Percentiles rank a stretch among this genome's conserved stretches.
Evolutionary conservation across 2,329 filamentous ascomycete genomes (phyloP).

Genomic region (Ophiostoma ulmi): DNA sequence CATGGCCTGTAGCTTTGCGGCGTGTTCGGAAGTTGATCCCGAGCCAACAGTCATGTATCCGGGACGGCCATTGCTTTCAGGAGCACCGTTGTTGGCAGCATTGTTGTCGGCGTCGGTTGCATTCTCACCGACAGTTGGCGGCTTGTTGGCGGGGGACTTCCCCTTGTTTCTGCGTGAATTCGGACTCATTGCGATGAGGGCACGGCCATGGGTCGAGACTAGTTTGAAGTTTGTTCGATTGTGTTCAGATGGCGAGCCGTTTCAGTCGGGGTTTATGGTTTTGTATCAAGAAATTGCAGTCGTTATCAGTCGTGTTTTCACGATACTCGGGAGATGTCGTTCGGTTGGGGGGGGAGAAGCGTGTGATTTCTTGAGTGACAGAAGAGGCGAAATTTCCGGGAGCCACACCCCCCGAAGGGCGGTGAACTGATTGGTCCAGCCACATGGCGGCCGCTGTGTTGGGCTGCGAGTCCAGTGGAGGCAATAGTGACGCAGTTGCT

Average conservation of each 20-base stretch:
- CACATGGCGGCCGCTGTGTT: constrained; percentile 18
- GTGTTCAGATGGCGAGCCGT: background rate
- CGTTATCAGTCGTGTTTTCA: background rate
- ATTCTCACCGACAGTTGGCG: constrained; percentile 19
- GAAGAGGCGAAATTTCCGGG: constrained; percentile 22
- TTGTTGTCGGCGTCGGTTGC: constrained; percentile 27
- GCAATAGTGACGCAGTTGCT: constrained; percentile 12
- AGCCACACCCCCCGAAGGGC: constrained; percentile 13
- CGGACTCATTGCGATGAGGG: constrained; percentile 18
- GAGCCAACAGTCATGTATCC: constrained; percentile 81
- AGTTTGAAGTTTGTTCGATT: background rate
- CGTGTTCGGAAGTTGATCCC: constrained; percentile 75
- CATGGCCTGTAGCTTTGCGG: constrained; percentile 71
- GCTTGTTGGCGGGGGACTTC: constrained; percentile 18
- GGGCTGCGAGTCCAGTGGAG: constrained; percentile 13
- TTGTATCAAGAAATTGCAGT: background rate
- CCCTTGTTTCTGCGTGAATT: constrained; percentile 23
- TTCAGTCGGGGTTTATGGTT: background rate
- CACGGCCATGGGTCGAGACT: constrained; percentile 17
- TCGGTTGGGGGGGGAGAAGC: constrained; percentile 13
- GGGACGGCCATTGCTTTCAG: constrained; percentile 26
- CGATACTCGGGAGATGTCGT: constrained; percentile 7
- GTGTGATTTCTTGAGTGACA: constrained; percentile 17
- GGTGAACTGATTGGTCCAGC: constrained; percentile 23
- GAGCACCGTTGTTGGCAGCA: constrained; percentile 29